These are phyloP conservation scores for Apostasia shenzhenica DNA, from an alignment of 106 monocot genomes.

Conservation along the genomic window DNA sequence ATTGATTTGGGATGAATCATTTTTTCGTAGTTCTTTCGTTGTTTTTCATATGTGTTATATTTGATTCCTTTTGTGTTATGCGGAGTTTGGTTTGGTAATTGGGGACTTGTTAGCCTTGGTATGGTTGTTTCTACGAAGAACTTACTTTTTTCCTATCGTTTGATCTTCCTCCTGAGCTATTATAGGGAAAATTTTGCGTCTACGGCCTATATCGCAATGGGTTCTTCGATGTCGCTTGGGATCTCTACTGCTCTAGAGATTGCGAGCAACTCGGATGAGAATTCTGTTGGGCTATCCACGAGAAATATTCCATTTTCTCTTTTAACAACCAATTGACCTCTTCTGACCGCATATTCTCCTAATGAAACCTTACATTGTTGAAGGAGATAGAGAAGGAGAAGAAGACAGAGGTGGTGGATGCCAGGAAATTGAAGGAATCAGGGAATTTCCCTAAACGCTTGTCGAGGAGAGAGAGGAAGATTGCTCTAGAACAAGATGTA, in stretches of 20 bases:
- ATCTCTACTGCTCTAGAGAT: neutral
- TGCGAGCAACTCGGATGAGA: too few species aligned
- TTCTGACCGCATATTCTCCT: neutral
- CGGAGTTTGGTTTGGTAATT: neutral
- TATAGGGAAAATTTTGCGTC: too few species aligned
- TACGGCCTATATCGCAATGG: neutral
- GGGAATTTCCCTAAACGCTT: conserved; percentile 14
- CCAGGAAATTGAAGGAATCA: conserved; percentile 8
- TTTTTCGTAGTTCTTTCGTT: neutral
- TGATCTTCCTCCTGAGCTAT: too few species aligned
- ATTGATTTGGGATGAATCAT: neutral
- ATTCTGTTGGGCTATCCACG: neutral
- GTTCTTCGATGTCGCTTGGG: neutral
- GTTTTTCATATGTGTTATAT: neutral
- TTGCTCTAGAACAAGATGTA: conserved; percentile 86
- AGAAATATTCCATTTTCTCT: neutral
- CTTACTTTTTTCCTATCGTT: too few species aligned
- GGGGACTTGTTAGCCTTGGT: too few species aligned
- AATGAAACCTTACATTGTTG: neutral
- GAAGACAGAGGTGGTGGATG: conserved; percentile 30
- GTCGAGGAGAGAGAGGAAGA: conserved; percentile 68
- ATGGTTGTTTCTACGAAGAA: too few species aligned
- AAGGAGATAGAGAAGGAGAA: conserved; percentile 53
- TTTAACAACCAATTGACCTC: neutral
- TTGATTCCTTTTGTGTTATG: neutral